Conservation (phyloP, 805 yeast genomes). For the Ogataea saltuana region DNA sequence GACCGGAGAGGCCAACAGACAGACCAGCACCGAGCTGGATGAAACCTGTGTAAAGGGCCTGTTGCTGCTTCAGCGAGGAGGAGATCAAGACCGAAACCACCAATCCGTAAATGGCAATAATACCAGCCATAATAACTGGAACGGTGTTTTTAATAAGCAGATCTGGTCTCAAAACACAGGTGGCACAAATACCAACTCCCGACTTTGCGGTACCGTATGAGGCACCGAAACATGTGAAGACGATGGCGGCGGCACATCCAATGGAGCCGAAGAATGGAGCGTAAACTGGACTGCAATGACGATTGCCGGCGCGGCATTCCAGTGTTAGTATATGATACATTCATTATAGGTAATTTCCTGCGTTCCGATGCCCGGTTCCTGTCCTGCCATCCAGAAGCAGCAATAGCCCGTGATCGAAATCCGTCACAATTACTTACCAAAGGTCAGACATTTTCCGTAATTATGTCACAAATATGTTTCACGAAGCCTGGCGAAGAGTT, state of each 20-base stretch:
- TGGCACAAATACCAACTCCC: conserved; percentile 99
- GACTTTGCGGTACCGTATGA: conserved; percentile 99
- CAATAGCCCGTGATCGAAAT: neutral
- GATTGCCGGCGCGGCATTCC: too few species aligned
- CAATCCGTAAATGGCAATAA: conserved; percentile 96
- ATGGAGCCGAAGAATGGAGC: conserved; percentile 98
- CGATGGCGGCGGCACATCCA: conserved; percentile 99
- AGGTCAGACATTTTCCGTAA: conserved; percentile 21
- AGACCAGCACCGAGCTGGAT: conserved; percentile 98
- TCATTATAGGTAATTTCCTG: neutral
- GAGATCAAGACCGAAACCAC: conserved; percentile 95
- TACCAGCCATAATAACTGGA: conserved; percentile 99
- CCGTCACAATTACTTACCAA: conserved; percentile 18
- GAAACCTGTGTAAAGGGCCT: conserved; percentile 95
- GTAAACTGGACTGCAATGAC: conserved; percentile 60
- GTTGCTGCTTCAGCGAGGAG: conserved; percentile 82
- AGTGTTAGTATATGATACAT: conserved; percentile 1
- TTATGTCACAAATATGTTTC: conserved; percentile 1
- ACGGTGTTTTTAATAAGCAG: conserved; percentile 89
- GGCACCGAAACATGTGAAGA: conserved; percentile 98
- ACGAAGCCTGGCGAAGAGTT: conserved; percentile 2
- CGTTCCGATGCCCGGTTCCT: neutral
- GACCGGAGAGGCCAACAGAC: conserved; percentile 94
- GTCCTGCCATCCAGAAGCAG: neutral
- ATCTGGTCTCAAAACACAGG: conserved; percentile 97